These are phyloP conservation scores for Yamagishiella unicocca DNA, from an alignment of 139 green algal species.

Conservation along the genomic window DNA sequence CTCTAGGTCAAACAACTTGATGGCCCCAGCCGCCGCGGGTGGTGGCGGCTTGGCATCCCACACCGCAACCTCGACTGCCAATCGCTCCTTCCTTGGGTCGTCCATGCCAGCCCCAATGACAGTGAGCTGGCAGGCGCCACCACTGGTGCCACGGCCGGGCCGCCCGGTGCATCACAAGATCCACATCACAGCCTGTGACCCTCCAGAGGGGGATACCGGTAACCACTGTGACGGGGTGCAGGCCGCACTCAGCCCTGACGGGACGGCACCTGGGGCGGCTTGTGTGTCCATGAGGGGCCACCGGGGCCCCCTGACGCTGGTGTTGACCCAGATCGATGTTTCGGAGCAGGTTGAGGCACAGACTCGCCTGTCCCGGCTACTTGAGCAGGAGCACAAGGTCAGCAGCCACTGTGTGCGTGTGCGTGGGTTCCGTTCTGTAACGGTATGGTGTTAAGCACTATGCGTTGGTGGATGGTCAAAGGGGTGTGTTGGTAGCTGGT, in stretches of 20 bases:
- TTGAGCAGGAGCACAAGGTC: conserved; percentile 26
- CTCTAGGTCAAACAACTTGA: neutral
- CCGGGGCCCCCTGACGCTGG: neutral
- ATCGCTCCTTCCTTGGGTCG: too few relatives aligned
- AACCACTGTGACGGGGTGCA: too few relatives aligned
- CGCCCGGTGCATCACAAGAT: neutral
- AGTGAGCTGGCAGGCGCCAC: neutral
- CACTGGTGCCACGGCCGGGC: too few relatives aligned
- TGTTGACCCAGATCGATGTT: conserved; percentile 6
- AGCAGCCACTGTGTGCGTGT: neutral
- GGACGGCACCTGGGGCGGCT: neutral
- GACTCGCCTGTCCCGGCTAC: neutral
- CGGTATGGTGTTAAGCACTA: too few relatives aligned
- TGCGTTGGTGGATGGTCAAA: too few relatives aligned
- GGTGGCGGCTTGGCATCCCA: neutral
- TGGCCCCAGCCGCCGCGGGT: neutral
- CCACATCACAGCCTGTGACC: neutral
- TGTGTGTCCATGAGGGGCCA: neutral
- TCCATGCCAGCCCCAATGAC: neutral
- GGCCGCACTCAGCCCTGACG: neutral
- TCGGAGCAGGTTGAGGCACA: conserved; percentile 6
- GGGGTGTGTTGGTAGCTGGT: too few relatives aligned
- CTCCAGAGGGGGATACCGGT: neutral
- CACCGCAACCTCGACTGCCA: neutral
- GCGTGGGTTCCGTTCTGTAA: too few relatives aligned